These are phyloP conservation scores for Suillus alpinus DNA, from an alignment of 768 basidiomycete species.

Conservation along the genomic window DNA sequence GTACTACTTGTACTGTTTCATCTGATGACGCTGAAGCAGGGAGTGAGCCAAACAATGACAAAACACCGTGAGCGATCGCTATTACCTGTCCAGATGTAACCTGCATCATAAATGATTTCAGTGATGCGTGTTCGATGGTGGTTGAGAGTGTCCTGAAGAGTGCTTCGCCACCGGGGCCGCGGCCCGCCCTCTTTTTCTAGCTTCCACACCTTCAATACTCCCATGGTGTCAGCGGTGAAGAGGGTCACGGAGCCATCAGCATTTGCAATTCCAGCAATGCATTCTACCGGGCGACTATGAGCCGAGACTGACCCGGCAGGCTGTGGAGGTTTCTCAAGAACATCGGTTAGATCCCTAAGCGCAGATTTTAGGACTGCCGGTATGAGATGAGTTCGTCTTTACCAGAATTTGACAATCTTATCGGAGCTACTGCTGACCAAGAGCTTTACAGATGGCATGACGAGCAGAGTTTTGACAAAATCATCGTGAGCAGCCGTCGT, in stretches of 20 bases:
- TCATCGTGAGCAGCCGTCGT: slow-evolving; percentile 80
- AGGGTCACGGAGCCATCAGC: slow-evolving; percentile 51
- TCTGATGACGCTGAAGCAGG: slow-evolving; percentile 75
- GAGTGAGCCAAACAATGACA: slow-evolving; percentile 2
- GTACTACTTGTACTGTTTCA: slow-evolving; percentile 69
- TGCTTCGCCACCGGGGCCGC: slow-evolving; percentile 48
- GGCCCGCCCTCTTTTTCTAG: slow-evolving; percentile 42
- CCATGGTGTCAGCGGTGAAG: slow-evolving; percentile 92
- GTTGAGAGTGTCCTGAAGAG: slow-evolving; percentile 51
- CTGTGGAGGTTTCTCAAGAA: slow-evolving; percentile 40
- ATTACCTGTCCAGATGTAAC: slow-evolving; percentile 86
- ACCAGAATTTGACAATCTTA: slow-evolving; percentile 87
- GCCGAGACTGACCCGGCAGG: slow-evolving; percentile 71
- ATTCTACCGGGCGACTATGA: slow-evolving; percentile 88
- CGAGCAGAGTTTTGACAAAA: slow-evolving; percentile 84
- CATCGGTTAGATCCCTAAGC: slow-evolving; percentile 60
- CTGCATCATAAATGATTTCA: slow-evolving; percentile 63
- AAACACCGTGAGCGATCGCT: not conserved
- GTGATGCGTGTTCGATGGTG: slow-evolving; percentile 85
- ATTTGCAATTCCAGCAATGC: slow-evolving; percentile 53
- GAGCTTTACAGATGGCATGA: slow-evolving; percentile 62
- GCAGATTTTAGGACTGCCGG: not conserved
- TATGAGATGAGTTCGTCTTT: slow-evolving; percentile 19
- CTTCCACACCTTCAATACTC: slow-evolving; percentile 80
- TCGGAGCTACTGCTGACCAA: slow-evolving; percentile 90